Conservation (phyloP, 1,284 basidiomycete genomes). For the Microbotryomycetes sp. region DNA sequence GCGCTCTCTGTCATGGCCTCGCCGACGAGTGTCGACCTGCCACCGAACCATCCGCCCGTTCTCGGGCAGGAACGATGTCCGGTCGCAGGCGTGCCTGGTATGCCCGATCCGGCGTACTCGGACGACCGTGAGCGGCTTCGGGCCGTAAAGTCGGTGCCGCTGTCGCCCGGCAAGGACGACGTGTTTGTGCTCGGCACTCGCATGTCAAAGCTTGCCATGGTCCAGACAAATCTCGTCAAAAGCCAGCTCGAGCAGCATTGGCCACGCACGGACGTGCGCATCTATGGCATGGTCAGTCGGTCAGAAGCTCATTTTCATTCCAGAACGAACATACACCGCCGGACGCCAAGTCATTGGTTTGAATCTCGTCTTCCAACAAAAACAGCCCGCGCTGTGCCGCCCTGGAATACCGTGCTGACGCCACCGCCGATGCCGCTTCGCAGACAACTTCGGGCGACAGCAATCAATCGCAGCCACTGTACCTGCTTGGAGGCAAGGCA, state of each 20-base stretch:
- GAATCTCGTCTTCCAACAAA: no score
- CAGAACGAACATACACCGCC: no score
- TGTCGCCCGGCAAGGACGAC: neutral
- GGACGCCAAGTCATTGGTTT: no score
- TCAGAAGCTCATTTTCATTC: no score
- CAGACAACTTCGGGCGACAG: constrained; percentile 80
- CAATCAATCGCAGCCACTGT: constrained; percentile 61
- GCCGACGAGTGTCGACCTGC: neutral
- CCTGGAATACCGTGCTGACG: no score
- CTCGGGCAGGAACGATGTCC: neutral
- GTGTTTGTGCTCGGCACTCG: constrained; percentile 66
- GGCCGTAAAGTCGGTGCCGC: neutral
- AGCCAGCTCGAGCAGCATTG: constrained; percentile 51
- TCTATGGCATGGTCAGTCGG: constrained; percentile 29
- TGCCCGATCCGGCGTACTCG: neutral
- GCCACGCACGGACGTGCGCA: constrained; percentile 51
- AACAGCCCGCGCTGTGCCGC: no score
- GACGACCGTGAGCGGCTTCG: neutral
- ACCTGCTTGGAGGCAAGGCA: constrained; percentile 48
- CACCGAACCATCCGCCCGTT: neutral
- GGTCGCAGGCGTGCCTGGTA: neutral
- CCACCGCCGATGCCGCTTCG: no score
- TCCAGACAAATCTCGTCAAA: constrained; percentile 72
- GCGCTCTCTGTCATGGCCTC: neutral
- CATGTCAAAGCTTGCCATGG: constrained; percentile 72